Conservation (phyloP, 495 filamentous ascomycete genomes). For the Hypoxylon crocopeplum region DNA sequence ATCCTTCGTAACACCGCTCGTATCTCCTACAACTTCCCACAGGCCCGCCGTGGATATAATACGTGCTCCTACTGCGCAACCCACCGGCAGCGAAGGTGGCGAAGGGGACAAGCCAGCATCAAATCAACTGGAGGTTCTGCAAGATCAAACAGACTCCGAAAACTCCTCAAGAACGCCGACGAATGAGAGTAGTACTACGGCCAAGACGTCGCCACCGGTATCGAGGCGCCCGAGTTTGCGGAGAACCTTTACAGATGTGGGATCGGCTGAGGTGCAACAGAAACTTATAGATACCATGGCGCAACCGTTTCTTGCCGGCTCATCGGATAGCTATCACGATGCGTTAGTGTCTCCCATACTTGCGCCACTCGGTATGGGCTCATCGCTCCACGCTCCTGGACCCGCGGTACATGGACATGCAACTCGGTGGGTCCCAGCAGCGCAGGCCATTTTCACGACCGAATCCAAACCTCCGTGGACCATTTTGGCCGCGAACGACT, state of each 20-base stretch:
- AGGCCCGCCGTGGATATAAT: constrained; percentile 8
- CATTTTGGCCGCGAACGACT: constrained; percentile 94
- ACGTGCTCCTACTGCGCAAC: not conserved
- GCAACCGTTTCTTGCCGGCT: constrained; percentile 72
- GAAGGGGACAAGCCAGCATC: constrained; percentile 10
- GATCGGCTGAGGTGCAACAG: constrained; percentile 71
- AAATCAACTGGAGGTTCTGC: constrained; percentile 11
- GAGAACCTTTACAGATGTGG: constrained; percentile 86
- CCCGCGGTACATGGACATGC: constrained; percentile 78
- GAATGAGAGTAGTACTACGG: constrained; percentile 61
- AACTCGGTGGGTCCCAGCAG: constrained; percentile 86
- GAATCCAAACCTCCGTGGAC: constrained; percentile 89
- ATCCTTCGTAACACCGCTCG: constrained; percentile 45
- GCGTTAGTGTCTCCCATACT: constrained; percentile 47
- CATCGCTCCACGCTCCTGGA: constrained; percentile 41
- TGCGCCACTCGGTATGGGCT: constrained; percentile 47
- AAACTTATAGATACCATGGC: constrained; percentile 90
- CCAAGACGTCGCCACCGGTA: constrained; percentile 57
- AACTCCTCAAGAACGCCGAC: constrained; percentile 62
- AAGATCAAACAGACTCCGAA: constrained; percentile 50
- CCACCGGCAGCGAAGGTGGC: too few relatives aligned
- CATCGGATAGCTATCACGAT: constrained; percentile 54
- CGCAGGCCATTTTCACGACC: constrained; percentile 96
- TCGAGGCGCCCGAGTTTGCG: constrained; percentile 77
- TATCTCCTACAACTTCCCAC: constrained; percentile 43